These are phyloP conservation scores for Sclerospora graminicola DNA, from an alignment of 352 stramenopile species.

Conservation along the genomic window DNA sequence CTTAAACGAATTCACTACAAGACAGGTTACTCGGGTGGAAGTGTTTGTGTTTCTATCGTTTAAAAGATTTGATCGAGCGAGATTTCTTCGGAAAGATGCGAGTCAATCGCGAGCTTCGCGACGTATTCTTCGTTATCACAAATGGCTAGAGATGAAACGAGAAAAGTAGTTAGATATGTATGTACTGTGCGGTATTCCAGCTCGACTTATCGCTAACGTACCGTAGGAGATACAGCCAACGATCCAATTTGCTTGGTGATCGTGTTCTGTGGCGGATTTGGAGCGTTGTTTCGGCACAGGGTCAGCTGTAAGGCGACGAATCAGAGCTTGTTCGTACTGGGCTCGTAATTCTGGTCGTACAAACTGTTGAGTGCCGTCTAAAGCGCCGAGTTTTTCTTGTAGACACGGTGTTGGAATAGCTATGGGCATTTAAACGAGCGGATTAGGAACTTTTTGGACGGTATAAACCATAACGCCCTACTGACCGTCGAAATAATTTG, in stretches of 20 bases:
- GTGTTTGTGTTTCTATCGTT: too few relatives aligned
- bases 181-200: too few relatives aligned
- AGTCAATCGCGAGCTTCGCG: constrained; percentile 65
- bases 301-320: constrained; percentile 13
- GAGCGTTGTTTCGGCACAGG: neutral
- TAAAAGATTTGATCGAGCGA: neutral
- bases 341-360: constrained; percentile 24
- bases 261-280: too few relatives aligned
- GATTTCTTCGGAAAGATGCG: constrained; percentile 15
- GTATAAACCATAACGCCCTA: neutral
- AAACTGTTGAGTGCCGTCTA: constrained; percentile 17
- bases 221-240: constrained; percentile 64
- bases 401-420: constrained; percentile 56
- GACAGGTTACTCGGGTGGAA: neutral
- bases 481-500: constrained; percentile 76
- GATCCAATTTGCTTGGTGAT: constrained; percentile 49
- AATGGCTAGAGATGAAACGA: too few relatives aligned
- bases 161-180: too few relatives aligned
- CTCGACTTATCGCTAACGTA: constrained; percentile 11
- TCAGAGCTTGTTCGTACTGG: constrained; percentile 39
- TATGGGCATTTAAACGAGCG: neutral
- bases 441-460: neutral
- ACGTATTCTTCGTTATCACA: constrained; percentile 79
- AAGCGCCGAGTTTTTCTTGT: constrained; percentile 32
- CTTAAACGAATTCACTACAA: neutral